Evolutionary conservation across 345 rosid genomes (phyloP).

Genomic region (Aethionema arabicum): DNA sequence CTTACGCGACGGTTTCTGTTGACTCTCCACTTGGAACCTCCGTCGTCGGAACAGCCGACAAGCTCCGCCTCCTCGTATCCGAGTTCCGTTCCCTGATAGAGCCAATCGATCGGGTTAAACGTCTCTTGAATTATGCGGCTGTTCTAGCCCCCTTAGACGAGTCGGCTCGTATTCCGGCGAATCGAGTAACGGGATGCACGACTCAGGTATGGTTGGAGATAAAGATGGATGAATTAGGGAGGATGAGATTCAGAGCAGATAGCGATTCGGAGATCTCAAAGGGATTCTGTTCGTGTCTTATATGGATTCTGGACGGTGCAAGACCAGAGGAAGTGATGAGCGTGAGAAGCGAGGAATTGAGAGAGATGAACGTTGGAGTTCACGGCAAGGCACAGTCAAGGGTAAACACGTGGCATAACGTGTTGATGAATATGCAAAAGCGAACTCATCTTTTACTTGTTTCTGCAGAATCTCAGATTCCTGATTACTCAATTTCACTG

Average conservation of each 20-base stretch:
- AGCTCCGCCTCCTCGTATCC: conserved; percentile 46
- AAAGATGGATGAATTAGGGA: conserved; percentile 52
- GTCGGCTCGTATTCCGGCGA: conserved; percentile 55
- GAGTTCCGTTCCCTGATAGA: conserved; percentile 62
- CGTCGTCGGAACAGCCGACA: conserved; percentile 32
- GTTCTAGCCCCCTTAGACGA: conserved; percentile 61
- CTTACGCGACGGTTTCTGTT: conserved; percentile 25
- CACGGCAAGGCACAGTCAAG: conserved; percentile 65
- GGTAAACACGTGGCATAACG: conserved; percentile 84
- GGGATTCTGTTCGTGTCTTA: conserved; percentile 72
- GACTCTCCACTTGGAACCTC: conserved; percentile 21
- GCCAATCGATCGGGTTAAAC: conserved; percentile 80
- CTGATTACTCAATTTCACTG: conserved; percentile 26
- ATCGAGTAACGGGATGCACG: conserved; percentile 74
- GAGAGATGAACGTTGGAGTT: conserved; percentile 71
- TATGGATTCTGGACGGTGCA: conserved; percentile 78
- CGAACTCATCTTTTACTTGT: conserved; percentile 37
- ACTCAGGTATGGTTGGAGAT: conserved; percentile 85
- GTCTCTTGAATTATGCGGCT: conserved; percentile 69
- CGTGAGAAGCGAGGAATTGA: conserved; percentile 66
- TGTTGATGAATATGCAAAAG: conserved; percentile 57
- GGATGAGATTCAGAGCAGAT: conserved; percentile 67
- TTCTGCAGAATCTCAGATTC: conserved; percentile 13
- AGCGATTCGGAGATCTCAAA: conserved; percentile 91
- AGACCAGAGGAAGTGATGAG: conserved; percentile 69